Percentiles rank a stretch among this genome's conserved stretches.
Conservation (phyloP, 805 yeast species). For the Monosporozyma aquatica region DNA sequence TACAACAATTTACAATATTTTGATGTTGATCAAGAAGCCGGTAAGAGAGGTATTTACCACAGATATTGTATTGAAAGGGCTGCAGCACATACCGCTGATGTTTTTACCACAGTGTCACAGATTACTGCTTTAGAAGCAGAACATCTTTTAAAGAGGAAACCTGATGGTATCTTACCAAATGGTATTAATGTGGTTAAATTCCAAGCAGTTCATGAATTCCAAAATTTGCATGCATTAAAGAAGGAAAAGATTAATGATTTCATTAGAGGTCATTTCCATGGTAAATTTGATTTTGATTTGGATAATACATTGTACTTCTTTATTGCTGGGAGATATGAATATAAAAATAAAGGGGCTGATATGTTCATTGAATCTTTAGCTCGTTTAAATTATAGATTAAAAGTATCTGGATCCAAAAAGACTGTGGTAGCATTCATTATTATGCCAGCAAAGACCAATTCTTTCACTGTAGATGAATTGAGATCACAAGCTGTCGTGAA, state of each 20-base stretch:
- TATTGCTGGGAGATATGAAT: constrained; percentile 96
- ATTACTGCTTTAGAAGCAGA: constrained; percentile 96
- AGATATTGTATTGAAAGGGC: constrained; percentile 94
- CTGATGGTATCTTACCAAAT: constrained; percentile 96
- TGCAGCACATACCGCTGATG: constrained; percentile 93
- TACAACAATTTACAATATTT: constrained; percentile 82
- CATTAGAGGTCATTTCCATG: constrained; percentile 94
- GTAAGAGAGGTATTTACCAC: constrained; percentile 94
- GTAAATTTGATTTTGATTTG: constrained; percentile 88
- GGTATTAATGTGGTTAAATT: constrained; percentile 93
- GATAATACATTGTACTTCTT: constrained; percentile 91
- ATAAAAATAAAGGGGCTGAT: constrained; percentile 93
- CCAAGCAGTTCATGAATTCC: constrained; percentile 96
- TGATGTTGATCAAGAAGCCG: constrained; percentile 97
- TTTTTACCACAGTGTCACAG: constrained; percentile 93
- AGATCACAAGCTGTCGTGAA: constrained; percentile 94
- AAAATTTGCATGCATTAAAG: constrained; percentile 84
- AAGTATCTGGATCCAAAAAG: constrained; percentile 71
- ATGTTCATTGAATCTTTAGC: constrained; percentile 90
- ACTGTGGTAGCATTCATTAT: constrained; percentile 95
- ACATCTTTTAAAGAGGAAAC: constrained; percentile 86
- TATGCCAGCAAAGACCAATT: constrained; percentile 93
- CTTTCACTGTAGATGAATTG: constrained; percentile 91
- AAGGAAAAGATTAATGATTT: constrained; percentile 91
- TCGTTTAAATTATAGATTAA: constrained; percentile 78